phyloP scores from a whole-genome alignment of 2,329 filamentous ascomycete species.

The Rosellinia necatrix region DNA sequence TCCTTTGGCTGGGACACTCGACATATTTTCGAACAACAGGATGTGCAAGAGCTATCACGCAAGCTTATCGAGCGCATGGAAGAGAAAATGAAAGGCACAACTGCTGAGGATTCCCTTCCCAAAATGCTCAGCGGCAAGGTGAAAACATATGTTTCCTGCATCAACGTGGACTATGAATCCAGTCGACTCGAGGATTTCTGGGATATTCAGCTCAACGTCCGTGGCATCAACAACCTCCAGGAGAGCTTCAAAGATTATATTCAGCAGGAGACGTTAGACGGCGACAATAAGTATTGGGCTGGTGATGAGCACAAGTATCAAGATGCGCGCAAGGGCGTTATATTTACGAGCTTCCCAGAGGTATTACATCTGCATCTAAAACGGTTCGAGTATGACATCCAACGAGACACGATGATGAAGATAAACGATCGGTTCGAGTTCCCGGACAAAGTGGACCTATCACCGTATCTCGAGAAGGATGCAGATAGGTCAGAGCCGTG shows the following conservation, averaged over 20 bases:
- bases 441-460: conserved; percentile 80
- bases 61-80: conserved; percentile 98
- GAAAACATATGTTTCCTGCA: conserved; percentile 98
- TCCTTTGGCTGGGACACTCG: conserved; percentile 98
- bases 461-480: conserved; percentile 83
- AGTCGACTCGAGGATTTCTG: conserved; percentile 96
- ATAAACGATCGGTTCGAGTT: conserved; percentile 94
- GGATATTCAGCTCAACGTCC: conserved; percentile 97
- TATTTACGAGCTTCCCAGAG: conserved; percentile 93
- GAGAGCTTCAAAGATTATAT: conserved; percentile 97
- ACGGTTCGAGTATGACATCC: conserved; percentile 96
- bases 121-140: conserved; percentile 96
- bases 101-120: conserved; percentile 84
- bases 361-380: conserved; percentile 95
- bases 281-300: conserved; percentile 97
- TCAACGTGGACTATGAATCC: conserved; percentile 97
- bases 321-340: conserved; percentile 96
- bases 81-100: conserved; percentile 96
- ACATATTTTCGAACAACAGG: conserved; percentile 98
- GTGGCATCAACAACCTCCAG: conserved; percentile 88
- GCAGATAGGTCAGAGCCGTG: conserved; percentile 88
- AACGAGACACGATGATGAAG: conserved; percentile 98
- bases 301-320: conserved; percentile 88
- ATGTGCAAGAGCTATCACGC: conserved; percentile 94
- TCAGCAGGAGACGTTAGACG: conserved; percentile 93